These are phyloP conservation scores for Butyriboletus appendiculatus DNA, from an alignment of 1,284 basidiomycete genomes.

Conservation along the genomic window DNA sequence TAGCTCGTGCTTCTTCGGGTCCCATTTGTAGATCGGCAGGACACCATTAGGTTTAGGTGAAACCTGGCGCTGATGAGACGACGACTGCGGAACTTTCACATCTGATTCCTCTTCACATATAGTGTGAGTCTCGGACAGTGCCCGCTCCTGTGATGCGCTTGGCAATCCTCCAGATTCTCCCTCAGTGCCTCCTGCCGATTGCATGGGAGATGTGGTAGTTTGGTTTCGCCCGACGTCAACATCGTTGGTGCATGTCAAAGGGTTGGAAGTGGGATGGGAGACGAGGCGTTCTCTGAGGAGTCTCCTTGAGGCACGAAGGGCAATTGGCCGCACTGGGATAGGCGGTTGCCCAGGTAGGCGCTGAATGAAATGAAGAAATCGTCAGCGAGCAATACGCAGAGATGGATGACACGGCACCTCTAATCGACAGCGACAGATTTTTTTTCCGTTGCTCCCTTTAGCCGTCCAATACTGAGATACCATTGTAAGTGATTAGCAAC, in stretches of 20 bases:
- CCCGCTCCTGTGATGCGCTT: not conserved
- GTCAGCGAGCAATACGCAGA: not conserved
- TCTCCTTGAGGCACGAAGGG: not conserved
- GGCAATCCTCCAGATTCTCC: not conserved
- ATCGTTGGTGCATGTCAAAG: not conserved
- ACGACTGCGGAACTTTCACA: not conserved
- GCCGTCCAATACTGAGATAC: constrained; percentile 22
- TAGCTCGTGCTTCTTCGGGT: not conserved
- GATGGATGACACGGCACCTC: constrained; percentile 21
- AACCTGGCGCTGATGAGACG: not conserved
- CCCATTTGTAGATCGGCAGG: constrained; percentile 16
- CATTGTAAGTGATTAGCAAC: not conserved
- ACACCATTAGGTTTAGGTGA: not conserved
- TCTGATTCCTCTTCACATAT: constrained; percentile 1
- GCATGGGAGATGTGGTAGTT: not conserved
- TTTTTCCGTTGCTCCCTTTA: constrained; percentile 10
- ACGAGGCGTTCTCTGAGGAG: not conserved
- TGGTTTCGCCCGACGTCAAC: not conserved
- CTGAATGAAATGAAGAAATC: constrained; percentile 7
- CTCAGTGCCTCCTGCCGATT: not conserved
- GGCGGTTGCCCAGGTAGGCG: constrained; percentile 29
- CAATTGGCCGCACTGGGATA: constrained; percentile 14
- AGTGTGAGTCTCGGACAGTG: not conserved
- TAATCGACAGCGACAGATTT: constrained; percentile 29
- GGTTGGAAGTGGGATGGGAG: not conserved